Evolutionary conservation across 495 filamentous ascomycete genomes (phyloP).

Genomic region (Penicillium subrubescens): DNA sequence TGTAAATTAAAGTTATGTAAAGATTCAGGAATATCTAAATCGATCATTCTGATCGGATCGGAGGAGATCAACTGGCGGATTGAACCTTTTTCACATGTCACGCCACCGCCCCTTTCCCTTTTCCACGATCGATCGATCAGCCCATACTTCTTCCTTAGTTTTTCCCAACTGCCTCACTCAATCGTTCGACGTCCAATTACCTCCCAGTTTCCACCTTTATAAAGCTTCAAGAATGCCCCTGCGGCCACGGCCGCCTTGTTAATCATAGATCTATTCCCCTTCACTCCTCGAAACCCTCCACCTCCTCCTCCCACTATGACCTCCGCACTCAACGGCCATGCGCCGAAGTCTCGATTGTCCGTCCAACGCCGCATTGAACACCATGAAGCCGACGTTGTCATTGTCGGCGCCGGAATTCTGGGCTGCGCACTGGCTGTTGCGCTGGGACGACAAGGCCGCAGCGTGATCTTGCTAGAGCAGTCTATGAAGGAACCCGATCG

Average conservation of each 20-base stretch:
- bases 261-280: slow-evolving; percentile 1
- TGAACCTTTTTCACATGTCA: slow-evolving; percentile 40
- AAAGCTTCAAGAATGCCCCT: slow-evolving; percentile 17
- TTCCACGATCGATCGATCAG: slow-evolving; percentile 21
- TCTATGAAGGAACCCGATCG: slow-evolving; percentile 93
- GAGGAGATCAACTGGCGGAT: not conserved
- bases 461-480: slow-evolving; percentile 85
- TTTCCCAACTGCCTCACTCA: slow-evolving; percentile 7
- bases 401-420: slow-evolving; percentile 88
- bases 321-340: slow-evolving; percentile 32
- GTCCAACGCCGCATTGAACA: slow-evolving; percentile 48
- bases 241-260: slow-evolving; percentile 18
- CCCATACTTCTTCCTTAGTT: slow-evolving; percentile 17
- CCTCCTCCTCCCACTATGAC: slow-evolving; percentile 22
- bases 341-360: slow-evolving; percentile 28
- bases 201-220: slow-evolving; percentile 7
- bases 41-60: not conserved
- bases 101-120: slow-evolving; percentile 34
- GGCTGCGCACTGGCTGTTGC: slow-evolving; percentile 89
- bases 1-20: not conserved
- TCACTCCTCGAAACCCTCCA: slow-evolving; percentile 3
- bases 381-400: slow-evolving; percentile 74
- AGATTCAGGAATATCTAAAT: not conserved
- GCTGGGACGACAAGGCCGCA: slow-evolving; percentile 83
- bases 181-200: not conserved